Percentiles rank a stretch among this genome's conserved stretches.
These are phyloP conservation scores for Ophiorrhiza pumila DNA, from an alignment of 257 asterid species.

Conservation along the genomic window DNA sequence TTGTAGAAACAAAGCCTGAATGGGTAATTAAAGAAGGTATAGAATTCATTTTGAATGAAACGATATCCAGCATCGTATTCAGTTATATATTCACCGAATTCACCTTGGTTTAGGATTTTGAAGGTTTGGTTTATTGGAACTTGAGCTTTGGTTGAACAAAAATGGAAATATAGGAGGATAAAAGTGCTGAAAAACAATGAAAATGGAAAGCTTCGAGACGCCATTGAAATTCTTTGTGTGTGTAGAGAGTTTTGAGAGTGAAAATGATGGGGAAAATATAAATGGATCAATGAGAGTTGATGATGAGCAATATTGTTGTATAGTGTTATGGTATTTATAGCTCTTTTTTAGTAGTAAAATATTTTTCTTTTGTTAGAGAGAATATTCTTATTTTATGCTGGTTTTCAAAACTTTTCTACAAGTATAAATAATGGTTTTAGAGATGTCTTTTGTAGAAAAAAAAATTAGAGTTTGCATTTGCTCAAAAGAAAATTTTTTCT, in stretches of 20 bases:
- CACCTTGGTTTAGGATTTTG: slow-evolving; percentile 11
- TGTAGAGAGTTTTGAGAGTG: not conserved
- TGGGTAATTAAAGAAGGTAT: not conserved
- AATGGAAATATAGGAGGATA: not conserved
- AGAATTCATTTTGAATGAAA: not conserved
- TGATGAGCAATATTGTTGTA: too few relatives aligned
- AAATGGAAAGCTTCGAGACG: not conserved
- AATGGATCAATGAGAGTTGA: too few relatives aligned
- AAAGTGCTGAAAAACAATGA: not conserved
- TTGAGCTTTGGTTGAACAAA: not conserved
- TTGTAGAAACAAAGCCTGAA: slow-evolving; percentile 21
- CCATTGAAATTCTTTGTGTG: not conserved
- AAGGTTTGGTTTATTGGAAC: slow-evolving; percentile 16
- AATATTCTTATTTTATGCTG: too few relatives aligned
- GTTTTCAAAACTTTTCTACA: too few relatives aligned
- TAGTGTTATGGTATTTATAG: slow-evolving; percentile 14
- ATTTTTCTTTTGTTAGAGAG: too few relatives aligned
- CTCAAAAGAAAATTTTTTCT: too few relatives aligned
- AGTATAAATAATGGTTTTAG: too few relatives aligned
- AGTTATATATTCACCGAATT: slow-evolving; percentile 8
- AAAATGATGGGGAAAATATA: too few relatives aligned
- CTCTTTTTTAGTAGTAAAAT: not conserved
- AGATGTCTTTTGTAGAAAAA: too few relatives aligned
- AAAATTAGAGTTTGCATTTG: too few relatives aligned
- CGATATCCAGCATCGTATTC: slow-evolving; percentile 21